These are phyloP conservation scores for Lipomyces kockii DNA, from an alignment of 805 yeast genomes.

Conservation along the genomic window DNA sequence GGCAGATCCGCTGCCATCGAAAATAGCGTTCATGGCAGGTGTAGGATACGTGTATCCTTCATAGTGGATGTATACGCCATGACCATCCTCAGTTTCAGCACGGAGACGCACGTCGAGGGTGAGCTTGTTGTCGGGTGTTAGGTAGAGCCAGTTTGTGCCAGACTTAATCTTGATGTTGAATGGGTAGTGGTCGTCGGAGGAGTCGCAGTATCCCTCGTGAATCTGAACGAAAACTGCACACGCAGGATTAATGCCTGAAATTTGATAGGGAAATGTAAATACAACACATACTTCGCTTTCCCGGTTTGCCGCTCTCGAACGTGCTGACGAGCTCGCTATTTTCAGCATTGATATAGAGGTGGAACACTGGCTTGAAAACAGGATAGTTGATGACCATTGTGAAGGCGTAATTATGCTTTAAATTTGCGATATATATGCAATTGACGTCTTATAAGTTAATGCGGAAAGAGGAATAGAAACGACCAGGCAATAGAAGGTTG, in stretches of 20 bases:
- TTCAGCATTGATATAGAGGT: slow-evolving; percentile 33
- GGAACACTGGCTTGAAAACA: slow-evolving; percentile 36
- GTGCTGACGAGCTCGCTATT: slow-evolving; percentile 33
- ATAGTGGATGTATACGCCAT: slow-evolving; percentile 32
- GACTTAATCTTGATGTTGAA: slow-evolving; percentile 31
- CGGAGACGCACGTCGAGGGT: slow-evolving; percentile 34
- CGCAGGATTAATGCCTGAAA: background rate
- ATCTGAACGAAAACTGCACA: slow-evolving; percentile 30
- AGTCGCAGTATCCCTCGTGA: slow-evolving; percentile 34
- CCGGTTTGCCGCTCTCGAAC: slow-evolving; percentile 26
- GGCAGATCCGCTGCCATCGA: slow-evolving; percentile 27
- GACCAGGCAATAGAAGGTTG: no score
- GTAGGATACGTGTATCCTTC: slow-evolving; percentile 33
- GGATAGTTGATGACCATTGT: slow-evolving; percentile 18
- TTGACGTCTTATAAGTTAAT: background rate
- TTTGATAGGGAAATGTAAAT: background rate
- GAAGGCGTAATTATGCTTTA: background rate
- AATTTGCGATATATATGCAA: background rate
- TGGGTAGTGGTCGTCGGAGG: slow-evolving; percentile 32
- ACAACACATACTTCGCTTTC: slow-evolving; percentile 23
- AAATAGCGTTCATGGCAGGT: slow-evolving; percentile 30
- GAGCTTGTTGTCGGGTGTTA: slow-evolving; percentile 23
- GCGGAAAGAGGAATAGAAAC: no score
- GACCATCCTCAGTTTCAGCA: slow-evolving; percentile 32
- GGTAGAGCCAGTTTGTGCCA: slow-evolving; percentile 34